Evolutionary conservation across 768 basidiomycete species (phyloP), one percentile per base, ranked within the genome.

Genomic region (Cytidiella melzeri): DNA sequence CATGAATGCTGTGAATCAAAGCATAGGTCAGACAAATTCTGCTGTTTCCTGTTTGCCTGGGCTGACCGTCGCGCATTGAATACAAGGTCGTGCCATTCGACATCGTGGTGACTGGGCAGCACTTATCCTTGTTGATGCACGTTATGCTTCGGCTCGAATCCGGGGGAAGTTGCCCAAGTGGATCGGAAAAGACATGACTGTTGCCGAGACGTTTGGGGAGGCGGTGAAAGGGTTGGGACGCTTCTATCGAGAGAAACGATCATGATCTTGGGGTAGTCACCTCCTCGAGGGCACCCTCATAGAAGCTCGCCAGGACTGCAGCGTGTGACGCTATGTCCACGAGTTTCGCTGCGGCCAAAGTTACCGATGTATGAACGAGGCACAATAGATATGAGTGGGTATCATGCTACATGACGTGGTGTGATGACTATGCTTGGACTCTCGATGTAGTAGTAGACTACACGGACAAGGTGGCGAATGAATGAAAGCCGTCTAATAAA

Each of bases 1-100:
- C 58, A 90, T 89, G 85, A 87, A 84, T 55, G 89, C 93, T 0
- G 93, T 99, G 45, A 99, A 99, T 66, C 95, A 99, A 64, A 92
- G 89, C 48, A 96, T 99, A 53, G 95, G 94, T 90, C 38, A 2
- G 13, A 42, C 9, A n/a, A 15, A 41, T 38, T 28, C 41, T 26
- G 7, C 26, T 25, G 36, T 34, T 34, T 7, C 30, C 7, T 23
- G 12, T 19, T 41, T 12, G 19, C 38, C 11, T 34, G 18, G 6
- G 27, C 9, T 43, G 10, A 38, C 39, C 3, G n/a, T 34, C 25
- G 2, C 27, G 39, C 1, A 24, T 46, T 53, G 27, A 46, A 20
- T 10, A 18, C 48, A 96, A n/a, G 93, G 93, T 26, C 83, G 95
- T 43, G 94, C 94, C 3, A 95, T 97, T 51, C 83, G 95, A 38